These are phyloP conservation scores for Fraxinus floribunda DNA, from an alignment of 305 asterid genomes.

Conservation along the genomic window DNA sequence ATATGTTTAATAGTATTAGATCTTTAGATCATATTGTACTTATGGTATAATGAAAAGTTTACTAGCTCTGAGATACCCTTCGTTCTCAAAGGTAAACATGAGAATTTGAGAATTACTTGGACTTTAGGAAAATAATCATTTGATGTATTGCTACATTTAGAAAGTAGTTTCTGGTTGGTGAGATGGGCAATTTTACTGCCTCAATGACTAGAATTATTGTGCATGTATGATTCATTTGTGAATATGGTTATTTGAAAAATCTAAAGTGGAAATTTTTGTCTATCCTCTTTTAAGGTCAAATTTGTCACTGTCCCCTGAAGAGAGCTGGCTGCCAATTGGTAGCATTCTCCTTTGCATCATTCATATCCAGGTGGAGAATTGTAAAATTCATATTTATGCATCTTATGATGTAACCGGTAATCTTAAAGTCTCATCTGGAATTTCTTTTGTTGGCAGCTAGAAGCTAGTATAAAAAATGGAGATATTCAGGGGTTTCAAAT, in stretches of 20 bases:
- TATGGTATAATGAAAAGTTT: not conserved
- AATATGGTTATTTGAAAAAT: not conserved
- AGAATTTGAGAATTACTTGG: not conserved
- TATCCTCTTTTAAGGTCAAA: conserved; percentile 48
- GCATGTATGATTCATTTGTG: not conserved
- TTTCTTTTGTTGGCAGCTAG: conserved; percentile 57
- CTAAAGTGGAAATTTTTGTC: not conserved
- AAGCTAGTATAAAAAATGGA: conserved; percentile 67
- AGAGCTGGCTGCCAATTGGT: conserved; percentile 90
- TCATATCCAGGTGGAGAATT: conserved; percentile 67
- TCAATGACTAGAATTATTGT: not conserved
- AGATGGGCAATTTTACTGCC: not conserved
- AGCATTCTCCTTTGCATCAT: conserved; percentile 80
- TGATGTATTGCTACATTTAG: not conserved
- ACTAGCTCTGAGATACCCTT: not conserved
- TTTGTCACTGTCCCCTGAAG: conserved; percentile 87
- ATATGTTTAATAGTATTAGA: not conserved
- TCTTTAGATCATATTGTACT: not conserved
- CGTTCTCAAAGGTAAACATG: not conserved
- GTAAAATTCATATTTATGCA: not conserved
- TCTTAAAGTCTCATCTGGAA: conserved; percentile 25
- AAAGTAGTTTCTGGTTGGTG: not conserved
- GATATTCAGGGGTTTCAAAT: conserved; percentile 66
- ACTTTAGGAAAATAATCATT: not conserved
- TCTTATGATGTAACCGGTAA: not conserved